Percentiles rank a stretch among this genome's conserved stretches.
Evolutionary conservation across 176 grass and related monocot species (phyloP).

Genomic region (Oryza meyeriana): DNA sequence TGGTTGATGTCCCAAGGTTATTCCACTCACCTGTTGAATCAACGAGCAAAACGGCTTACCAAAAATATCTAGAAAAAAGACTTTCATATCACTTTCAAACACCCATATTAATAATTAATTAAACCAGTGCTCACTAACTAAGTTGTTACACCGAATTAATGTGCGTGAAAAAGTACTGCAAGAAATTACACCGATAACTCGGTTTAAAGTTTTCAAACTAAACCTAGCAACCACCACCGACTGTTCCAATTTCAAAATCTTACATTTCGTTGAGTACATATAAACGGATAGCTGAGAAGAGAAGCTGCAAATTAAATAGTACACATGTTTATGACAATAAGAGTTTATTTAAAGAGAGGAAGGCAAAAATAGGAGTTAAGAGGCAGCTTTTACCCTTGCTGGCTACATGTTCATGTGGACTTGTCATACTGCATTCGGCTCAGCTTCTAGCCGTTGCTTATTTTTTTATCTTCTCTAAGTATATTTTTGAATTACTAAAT

Average conservation of each 20-base stretch:
- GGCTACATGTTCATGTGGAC: neutral
- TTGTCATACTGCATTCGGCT: too few relatives aligned
- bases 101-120: neutral
- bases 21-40: too few relatives aligned
- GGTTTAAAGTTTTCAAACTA: neutral
- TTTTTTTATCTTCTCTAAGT: too few relatives aligned
- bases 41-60: too few relatives aligned
- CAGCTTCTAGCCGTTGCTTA: too few relatives aligned
- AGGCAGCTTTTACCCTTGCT: constrained; percentile 25
- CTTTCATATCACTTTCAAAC: neutral
- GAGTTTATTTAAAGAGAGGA: too few relatives aligned
- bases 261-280: neutral
- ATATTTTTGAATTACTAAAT: too few relatives aligned
- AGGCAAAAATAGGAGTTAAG: constrained; percentile 4
- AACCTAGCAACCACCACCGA: neutral
- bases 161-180: neutral
- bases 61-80: too few relatives aligned
- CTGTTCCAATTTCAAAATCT: neutral
- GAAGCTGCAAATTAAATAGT: neutral
- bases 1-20: too few relatives aligned
- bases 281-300: neutral
- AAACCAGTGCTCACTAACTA: too few relatives aligned
- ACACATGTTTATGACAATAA: neutral
- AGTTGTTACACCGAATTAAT: too few relatives aligned
- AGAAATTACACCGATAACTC: neutral